Evolutionary conservation across 495 filamentous ascomycete genomes (phyloP).

Genomic region (Penicillium canariense): DNA sequence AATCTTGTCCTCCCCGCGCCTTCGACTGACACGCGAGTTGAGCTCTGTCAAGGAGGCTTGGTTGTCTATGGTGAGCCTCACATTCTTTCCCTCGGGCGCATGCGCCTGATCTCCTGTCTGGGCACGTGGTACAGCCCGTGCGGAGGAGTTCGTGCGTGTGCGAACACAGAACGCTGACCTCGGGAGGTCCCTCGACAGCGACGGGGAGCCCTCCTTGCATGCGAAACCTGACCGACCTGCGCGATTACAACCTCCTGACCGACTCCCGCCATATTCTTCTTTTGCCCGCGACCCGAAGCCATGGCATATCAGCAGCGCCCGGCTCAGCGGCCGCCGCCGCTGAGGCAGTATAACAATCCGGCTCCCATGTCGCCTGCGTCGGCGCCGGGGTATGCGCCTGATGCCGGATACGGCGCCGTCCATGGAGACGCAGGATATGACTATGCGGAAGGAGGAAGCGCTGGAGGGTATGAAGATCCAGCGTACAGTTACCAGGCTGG

Average conservation of each 20-base stretch:
- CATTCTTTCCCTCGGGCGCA: background rate
- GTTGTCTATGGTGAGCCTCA: background rate
- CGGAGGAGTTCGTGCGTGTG: slow-evolving; percentile 7
- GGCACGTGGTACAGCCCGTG: slow-evolving; percentile 12
- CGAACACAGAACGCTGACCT: slow-evolving; percentile 10
- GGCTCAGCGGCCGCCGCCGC: slow-evolving; percentile 47
- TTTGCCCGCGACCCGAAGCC: slow-evolving; percentile 6
- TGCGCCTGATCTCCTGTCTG: background rate
- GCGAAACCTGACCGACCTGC: slow-evolving; percentile 6
- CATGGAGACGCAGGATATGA: slow-evolving; percentile 38
- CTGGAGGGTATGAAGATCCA: slow-evolving; percentile 47
- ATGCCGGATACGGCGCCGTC: slow-evolving; percentile 47
- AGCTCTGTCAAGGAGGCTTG: background rate
- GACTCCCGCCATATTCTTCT: background rate
- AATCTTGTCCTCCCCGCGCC: slow-evolving; percentile 4
- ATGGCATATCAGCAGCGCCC: slow-evolving; percentile 37
- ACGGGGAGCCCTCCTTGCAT: slow-evolving; percentile 23
- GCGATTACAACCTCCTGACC: slow-evolving; percentile 4
- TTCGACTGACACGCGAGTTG: background rate
- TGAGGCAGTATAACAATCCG: slow-evolving; percentile 48
- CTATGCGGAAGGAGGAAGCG: slow-evolving; percentile 17
- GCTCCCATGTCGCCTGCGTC: slow-evolving; percentile 26
- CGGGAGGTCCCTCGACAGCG: slow-evolving; percentile 1
- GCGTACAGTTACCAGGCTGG: slow-evolving; percentile 32
- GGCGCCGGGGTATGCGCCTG: slow-evolving; percentile 43